These are phyloP conservation scores for Syzygium aqueum DNA, from an alignment of 345 rosid species.

Conservation along the genomic window DNA sequence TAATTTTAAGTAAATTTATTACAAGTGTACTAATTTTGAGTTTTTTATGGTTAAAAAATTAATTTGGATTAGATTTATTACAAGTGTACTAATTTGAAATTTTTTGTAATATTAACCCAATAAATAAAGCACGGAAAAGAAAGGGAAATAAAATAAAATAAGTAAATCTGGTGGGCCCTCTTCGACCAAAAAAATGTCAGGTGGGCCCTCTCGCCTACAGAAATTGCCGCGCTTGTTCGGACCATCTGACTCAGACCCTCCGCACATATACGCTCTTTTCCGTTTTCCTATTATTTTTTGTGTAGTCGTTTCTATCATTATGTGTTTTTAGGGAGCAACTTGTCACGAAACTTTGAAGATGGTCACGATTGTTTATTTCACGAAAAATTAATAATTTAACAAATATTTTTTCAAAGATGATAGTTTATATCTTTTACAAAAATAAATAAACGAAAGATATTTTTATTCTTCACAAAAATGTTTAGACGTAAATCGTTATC, in stretches of 20 bases:
- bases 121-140: neutral
- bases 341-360: neutral
- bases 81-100: too few species aligned
- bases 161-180: neutral
- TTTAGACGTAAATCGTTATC: neutral
- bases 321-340: neutral
- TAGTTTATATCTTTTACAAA: neutral
- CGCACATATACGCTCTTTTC: neutral
- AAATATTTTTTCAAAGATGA: accelerated
- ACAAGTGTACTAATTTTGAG: too few species aligned
- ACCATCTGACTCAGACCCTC: neutral
- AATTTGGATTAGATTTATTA: too few species aligned
- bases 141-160: neutral
- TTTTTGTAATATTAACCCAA: neutral
- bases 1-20: too few species aligned
- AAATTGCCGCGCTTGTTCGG: neutral
- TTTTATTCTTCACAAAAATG: neutral
- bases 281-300: neutral
- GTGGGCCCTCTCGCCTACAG: neutral
- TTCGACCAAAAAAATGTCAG: neutral
- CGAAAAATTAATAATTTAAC: neutral
- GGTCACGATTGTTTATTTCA: neutral
- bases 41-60: too few species aligned
- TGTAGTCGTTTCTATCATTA: neutral
- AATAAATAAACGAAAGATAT: neutral